Evolutionary conservation across 495 filamentous ascomycete genomes (phyloP), one percentile per base, ranked within the genome.

Genomic region (Aspergillus coremiiformis): DNA sequence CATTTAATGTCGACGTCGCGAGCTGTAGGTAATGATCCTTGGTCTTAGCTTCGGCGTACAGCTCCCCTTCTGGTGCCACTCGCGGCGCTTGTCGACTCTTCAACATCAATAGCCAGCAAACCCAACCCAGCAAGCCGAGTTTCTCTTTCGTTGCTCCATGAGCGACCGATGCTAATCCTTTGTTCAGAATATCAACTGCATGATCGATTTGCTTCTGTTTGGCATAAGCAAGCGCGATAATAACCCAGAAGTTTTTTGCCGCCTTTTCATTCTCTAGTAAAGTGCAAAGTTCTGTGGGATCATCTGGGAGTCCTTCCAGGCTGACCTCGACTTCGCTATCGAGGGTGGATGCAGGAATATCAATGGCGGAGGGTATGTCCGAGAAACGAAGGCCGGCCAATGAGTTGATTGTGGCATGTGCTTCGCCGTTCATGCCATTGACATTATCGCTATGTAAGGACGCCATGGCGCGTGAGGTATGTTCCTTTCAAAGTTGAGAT

Each of bases 141-240:
- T 86, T 90, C 70, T 98, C 93, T 46, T 91, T 85, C 17, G 82
- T 79, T 39, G 82, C 82, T 41, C 80, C 84, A 48, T 77, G 74
- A 32, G 82, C 78, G 64, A 94, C 80, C 21, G 84, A 89, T 43
- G 78, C 79, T 47, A 92, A 74, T 44, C 90, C 90, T 57, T 90
- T 89, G 37, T 83, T 81, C 49, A 98, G 74, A 58, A 98, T 93
- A 66, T 96, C 91, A 58, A 97, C 91, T 37, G 93, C 93, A 68
- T 89, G 87, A 58, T 96, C 90, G 39, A 90, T 78, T 69, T 95
- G 92, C 32, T 84, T 81, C 67, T 95, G 90, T 70, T 96, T 97
- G 22, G 92, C 91, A 62, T 98, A 97, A n/a, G 92, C 94, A 29
- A 96, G 79, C 26, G 93, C 87, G 55, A 96, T 90, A 12, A 87